Percentiles rank a stretch among this genome's conserved stretches.
phyloP scores from a whole-genome alignment of 176 grass and related monocot genomes.

The Phyllostachys edulis region DNA sequence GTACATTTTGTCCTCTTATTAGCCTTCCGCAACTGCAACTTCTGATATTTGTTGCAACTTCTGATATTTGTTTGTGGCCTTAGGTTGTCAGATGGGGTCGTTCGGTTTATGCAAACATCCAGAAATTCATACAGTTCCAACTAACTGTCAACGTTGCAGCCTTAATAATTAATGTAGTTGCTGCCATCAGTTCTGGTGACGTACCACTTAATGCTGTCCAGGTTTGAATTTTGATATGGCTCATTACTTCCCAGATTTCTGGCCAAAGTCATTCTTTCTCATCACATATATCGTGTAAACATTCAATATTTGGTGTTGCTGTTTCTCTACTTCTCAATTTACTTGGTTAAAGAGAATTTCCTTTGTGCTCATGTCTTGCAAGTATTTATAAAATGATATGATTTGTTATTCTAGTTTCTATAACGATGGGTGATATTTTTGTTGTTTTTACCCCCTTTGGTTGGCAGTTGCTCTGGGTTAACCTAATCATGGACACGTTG shows the following conservation, averaged over 20 bases:
- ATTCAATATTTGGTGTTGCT: background rate
- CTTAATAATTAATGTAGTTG: conserved; percentile 88
- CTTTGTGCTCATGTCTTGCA: background rate
- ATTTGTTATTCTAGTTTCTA: background rate
- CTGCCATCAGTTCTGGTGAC: conserved; percentile 74
- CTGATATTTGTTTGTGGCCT: conserved; percentile 37
- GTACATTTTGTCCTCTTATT: background rate
- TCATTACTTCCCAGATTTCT: background rate
- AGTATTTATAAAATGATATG: background rate
- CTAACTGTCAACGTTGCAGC: conserved; percentile 92
- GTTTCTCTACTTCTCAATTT: background rate
- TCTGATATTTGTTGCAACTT: conserved; percentile 37
- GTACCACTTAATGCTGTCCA: conserved; percentile 96
- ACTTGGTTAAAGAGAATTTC: background rate
- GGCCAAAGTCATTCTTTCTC: background rate
- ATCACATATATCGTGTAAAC: background rate
- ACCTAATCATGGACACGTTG: conserved; percentile 96
- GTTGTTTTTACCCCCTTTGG: conserved; percentile 1
- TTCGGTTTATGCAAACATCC: conserved; percentile 93
- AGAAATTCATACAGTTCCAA: conserved; percentile 99
- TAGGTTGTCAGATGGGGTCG: conserved; percentile 98
- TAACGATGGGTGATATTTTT: background rate
- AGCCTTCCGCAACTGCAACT: background rate
- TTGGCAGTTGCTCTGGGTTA: conserved; percentile 88
- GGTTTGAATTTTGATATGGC: conserved; percentile 52